These are phyloP conservation scores for Chrysoporthe austroafricana DNA, from an alignment of 2,329 filamentous ascomycete species.

Conservation along the genomic window DNA sequence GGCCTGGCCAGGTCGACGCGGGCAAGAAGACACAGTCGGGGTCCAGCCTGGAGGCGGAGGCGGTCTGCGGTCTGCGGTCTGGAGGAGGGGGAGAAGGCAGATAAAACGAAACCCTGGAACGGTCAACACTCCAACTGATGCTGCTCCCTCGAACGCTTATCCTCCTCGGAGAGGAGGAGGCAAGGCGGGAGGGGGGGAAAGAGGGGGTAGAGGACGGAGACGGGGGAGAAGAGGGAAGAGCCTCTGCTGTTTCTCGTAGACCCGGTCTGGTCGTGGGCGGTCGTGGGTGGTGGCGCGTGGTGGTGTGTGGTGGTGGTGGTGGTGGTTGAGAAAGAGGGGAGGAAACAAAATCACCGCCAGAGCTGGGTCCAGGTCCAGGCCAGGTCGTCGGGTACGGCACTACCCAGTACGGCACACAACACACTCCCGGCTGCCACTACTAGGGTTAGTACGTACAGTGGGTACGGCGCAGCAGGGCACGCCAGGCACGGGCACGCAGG, in stretches of 20 bases:
- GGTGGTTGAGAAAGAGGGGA: slow-evolving; percentile 7
- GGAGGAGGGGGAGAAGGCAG: not conserved
- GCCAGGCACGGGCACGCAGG: not conserved
- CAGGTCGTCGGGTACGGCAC: not conserved
- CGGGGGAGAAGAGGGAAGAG: slow-evolving; percentile 16
- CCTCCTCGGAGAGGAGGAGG: not conserved
- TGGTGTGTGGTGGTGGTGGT: slow-evolving; percentile 12
- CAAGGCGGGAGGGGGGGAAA: not conserved
- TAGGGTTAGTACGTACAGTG: no score
- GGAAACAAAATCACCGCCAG: slow-evolving; percentile 13
- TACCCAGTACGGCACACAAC: no score
- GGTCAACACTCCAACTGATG: slow-evolving; percentile 27
- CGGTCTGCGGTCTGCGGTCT: not conserved
- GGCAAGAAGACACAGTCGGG: not conserved
- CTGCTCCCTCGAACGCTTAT: slow-evolving; percentile 5
- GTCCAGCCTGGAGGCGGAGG: not conserved
- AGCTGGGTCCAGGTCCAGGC: not conserved
- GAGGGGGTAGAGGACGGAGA: slow-evolving; percentile 12
- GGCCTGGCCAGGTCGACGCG: not conserved
- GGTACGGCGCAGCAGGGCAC: no score
- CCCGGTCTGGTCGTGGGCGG: slow-evolving; percentile 11
- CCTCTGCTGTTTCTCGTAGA: slow-evolving; percentile 26
- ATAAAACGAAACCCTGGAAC: slow-evolving; percentile 24
- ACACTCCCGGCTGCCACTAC: no score
- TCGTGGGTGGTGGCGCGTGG: not conserved